A percentile compares a stretch with the other conserved stretches of the same genome.
These are phyloP conservation scores for Grosmannia clavigera DNA, from an alignment of 2,329 filamentous ascomycete species.

Conservation along the genomic window DNA sequence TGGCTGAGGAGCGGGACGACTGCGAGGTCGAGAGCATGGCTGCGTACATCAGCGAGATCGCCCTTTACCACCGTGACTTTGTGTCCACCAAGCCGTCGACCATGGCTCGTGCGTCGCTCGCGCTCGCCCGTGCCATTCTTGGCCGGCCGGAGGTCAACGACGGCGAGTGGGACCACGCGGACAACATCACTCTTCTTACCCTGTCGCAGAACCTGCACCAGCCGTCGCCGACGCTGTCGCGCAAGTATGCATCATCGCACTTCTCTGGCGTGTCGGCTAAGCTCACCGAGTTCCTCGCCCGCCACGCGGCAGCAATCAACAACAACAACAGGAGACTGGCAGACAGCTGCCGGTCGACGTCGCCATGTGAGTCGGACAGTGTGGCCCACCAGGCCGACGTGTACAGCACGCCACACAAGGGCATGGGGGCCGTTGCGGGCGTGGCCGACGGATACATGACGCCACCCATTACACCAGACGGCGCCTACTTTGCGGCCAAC, in stretches of 20 bases:
- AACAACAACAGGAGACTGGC: conserved; percentile 10
- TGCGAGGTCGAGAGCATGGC: conserved; percentile 90
- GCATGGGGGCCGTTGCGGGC: conserved; percentile 46
- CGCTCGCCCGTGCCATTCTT: conserved; percentile 76
- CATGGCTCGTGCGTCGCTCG: conserved; percentile 78
- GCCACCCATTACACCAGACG: conserved; percentile 74
- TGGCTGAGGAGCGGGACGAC: conserved; percentile 67
- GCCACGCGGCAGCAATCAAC: conserved; percentile 34
- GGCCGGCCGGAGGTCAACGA: conserved; percentile 65
- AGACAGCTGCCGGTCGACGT: conserved; percentile 21
- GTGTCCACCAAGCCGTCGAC: conserved; percentile 84
- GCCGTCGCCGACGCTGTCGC: conserved; percentile 43
- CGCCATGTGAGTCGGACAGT: conserved; percentile 41
- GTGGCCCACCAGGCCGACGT: conserved; percentile 44
- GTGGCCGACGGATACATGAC: conserved; percentile 68
- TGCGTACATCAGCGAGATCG: conserved; percentile 87
- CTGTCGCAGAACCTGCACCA: conserved; percentile 48
- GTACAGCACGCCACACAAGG: conserved; percentile 72
- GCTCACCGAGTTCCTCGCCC: conserved; percentile 45
- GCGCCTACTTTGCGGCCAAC: conserved; percentile 38
- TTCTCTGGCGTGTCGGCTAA: conserved; percentile 41
- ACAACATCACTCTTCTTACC: conserved; percentile 51
- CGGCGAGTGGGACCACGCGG: conserved; percentile 63
- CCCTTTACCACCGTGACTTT: conserved; percentile 92
- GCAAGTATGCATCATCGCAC: conserved; percentile 45